Conservation (phyloP, 2,329 filamentous ascomycete species). For the Clathrospora elynae region DNA sequence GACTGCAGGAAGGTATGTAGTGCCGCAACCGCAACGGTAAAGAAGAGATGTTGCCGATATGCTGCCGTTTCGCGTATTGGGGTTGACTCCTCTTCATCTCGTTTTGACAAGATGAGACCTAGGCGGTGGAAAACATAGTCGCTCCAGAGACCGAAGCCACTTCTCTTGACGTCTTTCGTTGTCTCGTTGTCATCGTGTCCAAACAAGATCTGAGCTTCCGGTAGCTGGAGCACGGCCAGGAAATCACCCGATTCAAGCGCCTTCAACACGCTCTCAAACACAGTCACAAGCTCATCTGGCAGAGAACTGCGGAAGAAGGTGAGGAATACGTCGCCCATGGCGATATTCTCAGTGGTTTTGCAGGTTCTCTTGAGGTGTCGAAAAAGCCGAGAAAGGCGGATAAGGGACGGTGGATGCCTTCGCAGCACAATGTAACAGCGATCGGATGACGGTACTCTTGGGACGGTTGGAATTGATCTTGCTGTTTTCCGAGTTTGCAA, state of each 20-base stretch:
- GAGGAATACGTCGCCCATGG: slow-evolving; percentile 52
- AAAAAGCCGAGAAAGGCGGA: no score
- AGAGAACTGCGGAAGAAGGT: slow-evolving; percentile 49
- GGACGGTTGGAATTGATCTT: no score
- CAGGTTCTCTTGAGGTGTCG: no score
- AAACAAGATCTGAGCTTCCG: slow-evolving; percentile 50
- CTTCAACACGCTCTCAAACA: slow-evolving; percentile 46
- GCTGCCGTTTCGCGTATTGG: slow-evolving; percentile 38
- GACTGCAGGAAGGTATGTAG: slow-evolving; percentile 82
- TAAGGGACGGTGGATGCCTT: no score
- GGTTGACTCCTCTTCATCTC: slow-evolving; percentile 30
- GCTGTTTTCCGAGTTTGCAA: slow-evolving; percentile 12
- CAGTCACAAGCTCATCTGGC: slow-evolving; percentile 49
- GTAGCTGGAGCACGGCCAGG: slow-evolving; percentile 45
- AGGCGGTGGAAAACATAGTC: slow-evolving; percentile 54
- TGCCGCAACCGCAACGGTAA: slow-evolving; percentile 68
- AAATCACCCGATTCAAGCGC: slow-evolving; percentile 52
- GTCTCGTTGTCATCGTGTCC: slow-evolving; percentile 46
- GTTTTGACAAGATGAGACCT: slow-evolving; percentile 44
- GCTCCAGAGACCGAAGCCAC: slow-evolving; percentile 50
- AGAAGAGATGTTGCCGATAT: slow-evolving; percentile 51
- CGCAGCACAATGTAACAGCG: no score
- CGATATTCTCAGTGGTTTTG: neutral
- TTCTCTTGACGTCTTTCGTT: slow-evolving; percentile 35
- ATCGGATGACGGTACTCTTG: no score